Evolutionary conservation across 2,329 filamentous ascomycete species (phyloP), one percentile per base, ranked within the genome.

Genomic region (Xylaria sp.): DNA sequence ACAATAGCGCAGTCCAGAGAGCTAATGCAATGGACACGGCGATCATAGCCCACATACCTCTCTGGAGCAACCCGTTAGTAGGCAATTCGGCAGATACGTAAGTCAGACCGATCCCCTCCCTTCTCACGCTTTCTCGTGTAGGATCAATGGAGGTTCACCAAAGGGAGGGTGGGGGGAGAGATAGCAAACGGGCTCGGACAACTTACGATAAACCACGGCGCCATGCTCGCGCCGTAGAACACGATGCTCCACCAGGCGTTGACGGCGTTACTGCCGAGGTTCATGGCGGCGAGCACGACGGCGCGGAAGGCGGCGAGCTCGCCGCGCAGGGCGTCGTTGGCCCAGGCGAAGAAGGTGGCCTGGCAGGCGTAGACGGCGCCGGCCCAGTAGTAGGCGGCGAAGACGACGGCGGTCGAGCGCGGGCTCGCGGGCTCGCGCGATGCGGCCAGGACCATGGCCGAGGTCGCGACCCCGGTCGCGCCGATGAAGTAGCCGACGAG

Each of bases 41-140:
- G 64, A 90, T 87, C 87, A 89, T 89, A 2, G 86, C 86, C 79
- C 83, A 89, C 86, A 89, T 88, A n/a, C 87, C 86, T 53, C 78
- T 77, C 77, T 85, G 55, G 21, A 37, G 13, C 39, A 39, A n/a
- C n/a, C n/a, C 20, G 37, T 57, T 24, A 40, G 50, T 44, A 17
- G 39, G 22, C n/a, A 8, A 34, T 9, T 39, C 13, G 20, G 29
- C n/a, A n/a, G n/a, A n/a, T n/a, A n/a, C n/a, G n/a, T n/a, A n/a
- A n/a, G n/a, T n/a, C n/a, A n/a, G n/a, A n/a, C n/a, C n/a, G n/a
- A n/a, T n/a, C n/a, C n/a, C n/a, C n/a, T n/a, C n/a, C n/a, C n/a
- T n/a, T n/a, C n/a, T n/a, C n/a, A n/a, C n/a, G n/a, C n/a, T n/a
- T n/a, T n/a, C n/a, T n/a, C n/a, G n/a, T n/a, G n/a, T n/a, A n/a